Conservation (phyloP, 768 basidiomycete species). For the Cyclocybe aegerita region DNA sequence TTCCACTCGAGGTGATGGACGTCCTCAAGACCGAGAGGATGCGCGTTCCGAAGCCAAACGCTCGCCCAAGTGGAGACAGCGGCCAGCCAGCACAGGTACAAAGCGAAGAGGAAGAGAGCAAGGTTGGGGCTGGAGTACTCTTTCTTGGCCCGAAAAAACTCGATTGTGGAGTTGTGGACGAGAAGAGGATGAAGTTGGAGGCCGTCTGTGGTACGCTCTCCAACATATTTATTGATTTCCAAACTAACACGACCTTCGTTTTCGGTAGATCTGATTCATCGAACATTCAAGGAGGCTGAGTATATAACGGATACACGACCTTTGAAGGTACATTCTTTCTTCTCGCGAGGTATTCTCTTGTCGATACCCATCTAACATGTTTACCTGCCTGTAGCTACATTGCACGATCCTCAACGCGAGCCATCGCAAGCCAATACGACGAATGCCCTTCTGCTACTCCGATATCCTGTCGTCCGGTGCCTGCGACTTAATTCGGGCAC, state of each 20-base stretch:
- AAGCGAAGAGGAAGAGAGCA: neutral
- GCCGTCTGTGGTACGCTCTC: slow-evolving; percentile 28
- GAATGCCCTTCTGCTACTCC: slow-evolving; percentile 36
- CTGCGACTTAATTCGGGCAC: neutral
- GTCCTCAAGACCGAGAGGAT: slow-evolving; percentile 27
- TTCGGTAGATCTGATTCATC: slow-evolving; percentile 40
- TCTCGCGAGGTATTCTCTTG: neutral
- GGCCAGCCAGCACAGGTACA: too few species aligned
- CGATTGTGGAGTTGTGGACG: neutral
- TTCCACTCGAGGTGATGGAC: slow-evolving; percentile 47
- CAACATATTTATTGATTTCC: neutral
- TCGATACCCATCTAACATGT: neutral
- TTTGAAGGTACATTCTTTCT: slow-evolving; percentile 39
- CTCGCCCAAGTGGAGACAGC: too few species aligned
- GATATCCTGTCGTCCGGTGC: slow-evolving; percentile 30
- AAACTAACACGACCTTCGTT: neutral
- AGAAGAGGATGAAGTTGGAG: slow-evolving; percentile 18
- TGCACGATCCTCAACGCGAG: slow-evolving; percentile 52
- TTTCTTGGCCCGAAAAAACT: slow-evolving; percentile 15
- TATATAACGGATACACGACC: slow-evolving; percentile 45
- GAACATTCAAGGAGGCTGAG: slow-evolving; percentile 36
- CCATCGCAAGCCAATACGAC: slow-evolving; percentile 35
- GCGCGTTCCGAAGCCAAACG: neutral
- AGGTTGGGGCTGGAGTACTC: slow-evolving; percentile 22
- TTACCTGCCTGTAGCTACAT: slow-evolving; percentile 34